Evolutionary conservation across 805 yeast genomes (phyloP), one percentile per base, ranked within the genome.

Genomic region (Candida alai): DNA sequence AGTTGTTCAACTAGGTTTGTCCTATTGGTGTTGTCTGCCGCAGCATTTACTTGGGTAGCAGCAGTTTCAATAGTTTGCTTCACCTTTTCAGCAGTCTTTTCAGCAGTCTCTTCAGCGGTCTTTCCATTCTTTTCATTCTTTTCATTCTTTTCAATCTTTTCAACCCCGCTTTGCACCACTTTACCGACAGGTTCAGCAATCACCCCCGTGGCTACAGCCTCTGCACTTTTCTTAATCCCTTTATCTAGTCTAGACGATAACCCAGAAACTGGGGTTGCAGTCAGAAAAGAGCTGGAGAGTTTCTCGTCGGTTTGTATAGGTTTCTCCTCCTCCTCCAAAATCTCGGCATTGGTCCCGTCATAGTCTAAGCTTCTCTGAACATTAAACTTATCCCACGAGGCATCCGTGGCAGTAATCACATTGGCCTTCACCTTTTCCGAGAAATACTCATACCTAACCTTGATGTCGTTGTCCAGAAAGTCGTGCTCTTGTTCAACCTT

Each of bases 401-500:
- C 49, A 45, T 53, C 56, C 13, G 47, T 47, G 12, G 37, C 42
- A 21, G 43, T 41, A 8, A 22, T 36, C 21, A 39, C 33, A 11
- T 43, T 30, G 10, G 54, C 40, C 32, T 54, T 49, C 15, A 54
- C 53, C 24, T 51, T 45, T 3, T 42, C 39, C 5, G 57, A 36
- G 42, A 48, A 61, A 37, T 49, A 49, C 37, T 60, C 63, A 26
- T 53, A 58, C 52, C 67, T 60, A 40, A 61, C 54, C 34, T 60
- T 55, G 40, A 60, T 43, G 35, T 62, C 68, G 36, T 53, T 58
- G 11, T 57, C 61, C 9, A 45, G 36, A 30, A 54, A 51, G 32
- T 55, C 67, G 38, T 60, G 57, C 10, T 55, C 49, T 48, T 54
- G 49, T 42, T 68, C 74, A 20, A 45, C 51, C 4, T 56, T 46